Conservation (phyloP, 257 asterid species). For the Capsicum chinense region DNA sequence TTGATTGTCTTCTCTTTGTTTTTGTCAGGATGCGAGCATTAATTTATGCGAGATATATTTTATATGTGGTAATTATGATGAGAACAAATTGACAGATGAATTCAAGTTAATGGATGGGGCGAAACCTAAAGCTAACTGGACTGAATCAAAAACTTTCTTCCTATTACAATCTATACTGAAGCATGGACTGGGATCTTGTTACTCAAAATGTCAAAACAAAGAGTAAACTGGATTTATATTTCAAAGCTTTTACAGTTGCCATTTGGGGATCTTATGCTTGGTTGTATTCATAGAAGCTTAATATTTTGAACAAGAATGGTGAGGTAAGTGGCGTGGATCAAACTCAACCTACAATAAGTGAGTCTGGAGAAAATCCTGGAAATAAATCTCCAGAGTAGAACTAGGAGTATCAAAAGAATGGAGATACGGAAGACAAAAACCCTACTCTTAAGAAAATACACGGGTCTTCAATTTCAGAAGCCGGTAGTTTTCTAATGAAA, state of each 20-base stretch:
- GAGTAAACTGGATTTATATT: constrained; percentile 82
- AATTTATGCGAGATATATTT: constrained; percentile 80
- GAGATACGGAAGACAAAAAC: constrained; percentile 51
- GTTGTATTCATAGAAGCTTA: constrained; percentile 51
- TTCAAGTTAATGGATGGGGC: constrained; percentile 58
- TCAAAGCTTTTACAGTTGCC: constrained; percentile 88
- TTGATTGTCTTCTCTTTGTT: neutral
- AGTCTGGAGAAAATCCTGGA: constrained; percentile 44
- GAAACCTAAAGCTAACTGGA: constrained; percentile 63
- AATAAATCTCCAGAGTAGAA: constrained; percentile 39
- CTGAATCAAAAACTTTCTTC: constrained; percentile 83
- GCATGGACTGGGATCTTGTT: constrained; percentile 97
- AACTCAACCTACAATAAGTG: constrained; percentile 41
- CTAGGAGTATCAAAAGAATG: constrained; percentile 48
- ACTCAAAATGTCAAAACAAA: constrained; percentile 73
- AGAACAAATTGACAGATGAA: constrained; percentile 60
- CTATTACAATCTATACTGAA: constrained; percentile 83
- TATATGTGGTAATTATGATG: constrained; percentile 58
- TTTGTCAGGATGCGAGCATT: constrained; percentile 57
- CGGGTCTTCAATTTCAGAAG: constrained; percentile 51
- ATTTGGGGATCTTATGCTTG: constrained; percentile 84
- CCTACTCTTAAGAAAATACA: constrained; percentile 67
- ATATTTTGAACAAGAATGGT: constrained; percentile 46
- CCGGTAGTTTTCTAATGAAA: constrained; percentile 70
- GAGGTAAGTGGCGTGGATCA: constrained; percentile 45